Conservation (phyloP, 2,329 filamentous ascomycete genomes). For the Botryotinia globosa region DNA sequence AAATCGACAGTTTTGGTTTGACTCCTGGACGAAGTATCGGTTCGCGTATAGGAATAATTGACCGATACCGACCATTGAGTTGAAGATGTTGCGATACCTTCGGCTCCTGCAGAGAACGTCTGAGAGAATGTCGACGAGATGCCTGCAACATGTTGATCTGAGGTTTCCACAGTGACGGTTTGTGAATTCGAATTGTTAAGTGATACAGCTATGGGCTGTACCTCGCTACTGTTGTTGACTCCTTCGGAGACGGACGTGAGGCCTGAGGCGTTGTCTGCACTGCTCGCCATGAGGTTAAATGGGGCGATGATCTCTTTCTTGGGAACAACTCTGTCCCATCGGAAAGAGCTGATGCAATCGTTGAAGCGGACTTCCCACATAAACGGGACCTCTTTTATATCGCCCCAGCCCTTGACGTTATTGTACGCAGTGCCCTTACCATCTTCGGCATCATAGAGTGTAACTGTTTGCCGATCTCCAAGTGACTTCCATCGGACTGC, state of each 20-base stretch:
- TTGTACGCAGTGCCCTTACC: background rate
- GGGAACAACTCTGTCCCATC: background rate
- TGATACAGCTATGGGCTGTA: background rate
- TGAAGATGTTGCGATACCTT: background rate
- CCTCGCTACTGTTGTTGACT: background rate
- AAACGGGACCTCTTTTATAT: background rate
- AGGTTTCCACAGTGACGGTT: constrained; percentile 4
- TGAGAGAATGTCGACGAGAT: background rate
- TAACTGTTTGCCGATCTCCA: background rate
- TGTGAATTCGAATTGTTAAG: background rate
- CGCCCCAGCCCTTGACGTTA: constrained; percentile 4
- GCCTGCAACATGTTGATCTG: constrained; percentile 2
- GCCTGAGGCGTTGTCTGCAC: background rate
- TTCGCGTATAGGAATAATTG: background rate
- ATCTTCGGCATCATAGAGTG: background rate
- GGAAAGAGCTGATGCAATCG: background rate
- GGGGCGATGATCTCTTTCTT: background rate
- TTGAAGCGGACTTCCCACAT: background rate
- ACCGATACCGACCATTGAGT: background rate
- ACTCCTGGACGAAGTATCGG: background rate
- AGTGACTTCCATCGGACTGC: background rate
- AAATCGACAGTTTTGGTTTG: background rate
- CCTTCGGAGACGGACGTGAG: background rate
- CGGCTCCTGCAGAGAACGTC: background rate
- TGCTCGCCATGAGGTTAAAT: background rate